Conservation (phyloP, 768 basidiomycete genomes). For the Coprinellus micaceus region DNA sequence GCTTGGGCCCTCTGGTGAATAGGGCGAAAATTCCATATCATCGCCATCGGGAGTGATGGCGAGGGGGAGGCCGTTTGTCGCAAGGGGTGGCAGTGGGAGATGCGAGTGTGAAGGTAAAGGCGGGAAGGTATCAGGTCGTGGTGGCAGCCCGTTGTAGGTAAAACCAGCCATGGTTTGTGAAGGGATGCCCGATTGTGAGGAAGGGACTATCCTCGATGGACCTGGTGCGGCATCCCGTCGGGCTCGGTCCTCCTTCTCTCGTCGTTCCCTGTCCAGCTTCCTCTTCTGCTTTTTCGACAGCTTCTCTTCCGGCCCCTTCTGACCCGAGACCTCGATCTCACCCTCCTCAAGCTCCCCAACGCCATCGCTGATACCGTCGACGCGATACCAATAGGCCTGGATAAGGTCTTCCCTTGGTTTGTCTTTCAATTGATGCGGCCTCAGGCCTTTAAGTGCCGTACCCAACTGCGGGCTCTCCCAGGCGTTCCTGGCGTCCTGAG, state of each 20-base stretch:
- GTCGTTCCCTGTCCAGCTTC: neutral
- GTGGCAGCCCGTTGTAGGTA: conserved; percentile 1
- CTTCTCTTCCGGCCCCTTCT: conserved; percentile 4
- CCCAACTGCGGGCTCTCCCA: conserved; percentile 50
- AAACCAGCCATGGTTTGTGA: neutral
- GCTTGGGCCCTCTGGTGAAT: neutral
- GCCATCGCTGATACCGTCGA: conserved; percentile 36
- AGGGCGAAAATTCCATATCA: conserved; percentile 24
- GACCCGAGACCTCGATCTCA: conserved; percentile 36
- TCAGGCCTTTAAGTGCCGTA: conserved; percentile 21
- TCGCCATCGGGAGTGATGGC: conserved; percentile 14
- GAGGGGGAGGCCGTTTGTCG: neutral
- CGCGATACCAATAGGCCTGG: conserved; percentile 49
- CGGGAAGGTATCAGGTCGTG: neutral
- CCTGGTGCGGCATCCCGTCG: no score
- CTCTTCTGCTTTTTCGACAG: conserved; percentile 5
- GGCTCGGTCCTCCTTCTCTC: neutral
- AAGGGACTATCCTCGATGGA: neutral
- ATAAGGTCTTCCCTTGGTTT: conserved; percentile 43
- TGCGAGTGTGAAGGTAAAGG: neutral
- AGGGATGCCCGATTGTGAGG: neutral
- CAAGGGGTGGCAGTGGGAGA: neutral
- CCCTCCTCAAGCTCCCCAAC: conserved; percentile 49
- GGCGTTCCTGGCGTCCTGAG: conserved; percentile 41
- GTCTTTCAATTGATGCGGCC: conserved; percentile 38